Conservation (phyloP, 140 eudicot genomes). For the Senecio squalidus region DNA sequence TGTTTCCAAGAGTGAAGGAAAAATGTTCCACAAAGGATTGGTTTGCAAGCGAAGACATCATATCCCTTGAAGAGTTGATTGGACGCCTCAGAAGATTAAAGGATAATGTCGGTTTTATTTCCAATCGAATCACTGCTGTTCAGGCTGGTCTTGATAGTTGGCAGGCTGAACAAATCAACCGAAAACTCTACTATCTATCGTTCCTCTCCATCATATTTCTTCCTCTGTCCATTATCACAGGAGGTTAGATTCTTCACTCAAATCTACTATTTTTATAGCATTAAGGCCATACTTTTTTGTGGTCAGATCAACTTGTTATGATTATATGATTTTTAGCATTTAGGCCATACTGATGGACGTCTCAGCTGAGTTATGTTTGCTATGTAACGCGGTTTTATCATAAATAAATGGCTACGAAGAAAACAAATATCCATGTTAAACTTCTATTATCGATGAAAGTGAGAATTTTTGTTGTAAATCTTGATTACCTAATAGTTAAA, state of each 20-base stretch:
- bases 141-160: slow-evolving; percentile 99
- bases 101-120: slow-evolving; percentile 91
- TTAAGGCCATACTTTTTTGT: neutral
- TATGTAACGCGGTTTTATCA: too few species aligned
- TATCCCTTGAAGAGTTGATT: slow-evolving; percentile 70
- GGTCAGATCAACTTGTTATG: neutral
- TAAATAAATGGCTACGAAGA: too few species aligned
- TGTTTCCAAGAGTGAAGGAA: slow-evolving; percentile 91
- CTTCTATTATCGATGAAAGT: neutral
- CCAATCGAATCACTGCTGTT: slow-evolving; percentile 92
- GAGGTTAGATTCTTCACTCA: slow-evolving; percentile 51
- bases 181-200: slow-evolving; percentile 89
- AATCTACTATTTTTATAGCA: neutral
- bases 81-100: slow-evolving; percentile 74
- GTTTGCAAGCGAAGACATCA: slow-evolving; percentile 78
- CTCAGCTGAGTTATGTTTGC: too few species aligned
- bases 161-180: slow-evolving; percentile 95
- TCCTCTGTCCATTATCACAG: slow-evolving; percentile 87
- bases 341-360: too few species aligned
- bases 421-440: neutral
- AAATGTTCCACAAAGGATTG: slow-evolving; percentile 79
- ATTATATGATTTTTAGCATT: too few species aligned
- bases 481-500: neutral
- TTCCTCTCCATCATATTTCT: slow-evolving; percentile 95
- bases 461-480: neutral